Percentiles rank a stretch among this genome's conserved stretches.
Conservation (phyloP, 2,329 filamentous ascomycete genomes). For the Cryphonectria radicalis region DNA sequence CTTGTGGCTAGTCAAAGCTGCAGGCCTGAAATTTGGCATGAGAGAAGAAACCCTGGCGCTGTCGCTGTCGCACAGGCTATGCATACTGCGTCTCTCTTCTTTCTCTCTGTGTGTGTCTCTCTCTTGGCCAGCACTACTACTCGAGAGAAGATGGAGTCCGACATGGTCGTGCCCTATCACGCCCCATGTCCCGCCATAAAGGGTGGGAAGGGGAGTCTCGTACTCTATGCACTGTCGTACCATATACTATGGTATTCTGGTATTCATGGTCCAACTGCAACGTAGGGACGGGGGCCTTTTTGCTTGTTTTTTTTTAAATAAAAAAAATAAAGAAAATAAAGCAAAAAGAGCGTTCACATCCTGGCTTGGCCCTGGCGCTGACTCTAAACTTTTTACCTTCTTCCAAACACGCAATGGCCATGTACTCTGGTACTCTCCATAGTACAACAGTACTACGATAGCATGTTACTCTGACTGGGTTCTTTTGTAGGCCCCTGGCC, state of each 20-base stretch:
- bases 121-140: neutral
- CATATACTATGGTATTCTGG: too few species aligned
- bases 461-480: slow-evolving; percentile 8
- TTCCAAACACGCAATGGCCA: neutral
- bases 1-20: neutral
- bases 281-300: too few species aligned
- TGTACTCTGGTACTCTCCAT: neutral
- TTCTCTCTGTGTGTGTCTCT: neutral
- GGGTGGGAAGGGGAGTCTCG: neutral
- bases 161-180: too few species aligned
- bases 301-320: too few species aligned
- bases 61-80: too few species aligned
- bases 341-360: neutral
- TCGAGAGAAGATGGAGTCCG: neutral
- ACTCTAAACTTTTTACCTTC: neutral
- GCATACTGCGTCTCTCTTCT: too few species aligned
- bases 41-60: too few species aligned
- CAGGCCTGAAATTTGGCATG: neutral
- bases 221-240: neutral
- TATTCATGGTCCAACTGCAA: too few species aligned
- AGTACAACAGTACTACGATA: neutral
- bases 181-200: neutral
- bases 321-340: too few species aligned
- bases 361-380: neutral
- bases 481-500: slow-evolving; percentile 12